Evolutionary conservation across 192 early-diverging fungal genomes (phyloP), one percentile per base, ranked within the genome.

Genomic region (Lunasporangiospora selenospora): DNA sequence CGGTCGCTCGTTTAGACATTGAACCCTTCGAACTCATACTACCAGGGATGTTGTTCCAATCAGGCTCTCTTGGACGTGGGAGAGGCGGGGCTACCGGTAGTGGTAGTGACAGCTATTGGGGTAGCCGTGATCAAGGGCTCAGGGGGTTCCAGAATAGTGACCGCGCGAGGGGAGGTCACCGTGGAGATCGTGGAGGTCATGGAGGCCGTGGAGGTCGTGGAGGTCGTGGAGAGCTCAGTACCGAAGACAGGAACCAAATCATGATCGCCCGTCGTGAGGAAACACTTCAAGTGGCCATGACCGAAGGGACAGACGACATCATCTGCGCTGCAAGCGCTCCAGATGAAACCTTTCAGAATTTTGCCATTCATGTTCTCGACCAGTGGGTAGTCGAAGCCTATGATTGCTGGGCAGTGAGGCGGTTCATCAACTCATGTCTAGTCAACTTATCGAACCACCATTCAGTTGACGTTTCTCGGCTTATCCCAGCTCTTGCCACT

Each of bases 401-500:
- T n/a, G n/a, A n/a, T 50, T 6, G 26, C 19, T n/a, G 11, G 30
- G 10, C 64, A 60, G 26, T 18, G 46, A 0, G 57, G 0, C 6
- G 11, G 1, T 71, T 77, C 50, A 43, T 77, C 18, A 75, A 60
- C 39, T 71, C 76, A 4, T 64, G 59, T 16, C 37, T 77, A 1
- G 11, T 77, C 4, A 77, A 71, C 45, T 27, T 77, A 0, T 71
- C 76, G 1, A 67, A 78, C 41, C 55, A 77, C 19, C 65, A 76
- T 27, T 52, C 15, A 0, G 43, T 39, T 24, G 65, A 78, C 34
- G 60, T 57, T 0, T 57, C 65, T 6, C 71, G 62, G 10, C 39
- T 81, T 8, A 27, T 81, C n/a, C 10, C 44, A 2, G 44, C 31
- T 9, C 24, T 81, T 11, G 55, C 59, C 1, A 53, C 46, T 3